Conservation (phyloP, 257 asterid genomes). For the Solanum arcanum region DNA sequence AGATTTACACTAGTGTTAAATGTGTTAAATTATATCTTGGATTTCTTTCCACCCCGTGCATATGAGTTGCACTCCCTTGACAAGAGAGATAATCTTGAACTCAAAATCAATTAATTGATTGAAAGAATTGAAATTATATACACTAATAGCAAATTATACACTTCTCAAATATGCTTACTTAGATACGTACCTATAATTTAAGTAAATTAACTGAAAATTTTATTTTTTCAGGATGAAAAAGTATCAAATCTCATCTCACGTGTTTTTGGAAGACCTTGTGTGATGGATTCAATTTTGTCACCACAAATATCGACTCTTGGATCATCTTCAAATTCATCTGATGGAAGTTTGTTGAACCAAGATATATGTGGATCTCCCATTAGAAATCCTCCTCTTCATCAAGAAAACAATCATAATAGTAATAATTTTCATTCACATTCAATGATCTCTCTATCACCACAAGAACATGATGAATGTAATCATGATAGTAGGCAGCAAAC, state of each 20-base stretch:
- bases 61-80: not conserved
- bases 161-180: not conserved
- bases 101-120: not conserved
- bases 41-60: not conserved
- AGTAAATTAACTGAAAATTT: not conserved
- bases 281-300: not conserved
- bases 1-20: no score
- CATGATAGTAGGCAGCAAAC: constrained; percentile 19
- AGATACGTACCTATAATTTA: not conserved
- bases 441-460: not conserved
- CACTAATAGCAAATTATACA: not conserved
- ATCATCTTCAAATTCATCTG: not conserved
- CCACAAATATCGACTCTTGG: not conserved
- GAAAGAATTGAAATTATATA: not conserved
- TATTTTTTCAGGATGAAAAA: constrained; percentile 20
- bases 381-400: not conserved
- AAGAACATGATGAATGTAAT: not conserved
- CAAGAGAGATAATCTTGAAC: not conserved
- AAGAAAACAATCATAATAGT: not conserved
- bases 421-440: not conserved
- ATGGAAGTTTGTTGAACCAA: constrained; percentile 3
- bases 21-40: not conserved
- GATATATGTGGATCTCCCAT: constrained; percentile 3
- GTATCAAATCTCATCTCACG: constrained; percentile 15
- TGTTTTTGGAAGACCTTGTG: constrained; percentile 16